Base-by-base conservation (phyloP, 306 rosid species). In the Malus orientalis region DNA sequence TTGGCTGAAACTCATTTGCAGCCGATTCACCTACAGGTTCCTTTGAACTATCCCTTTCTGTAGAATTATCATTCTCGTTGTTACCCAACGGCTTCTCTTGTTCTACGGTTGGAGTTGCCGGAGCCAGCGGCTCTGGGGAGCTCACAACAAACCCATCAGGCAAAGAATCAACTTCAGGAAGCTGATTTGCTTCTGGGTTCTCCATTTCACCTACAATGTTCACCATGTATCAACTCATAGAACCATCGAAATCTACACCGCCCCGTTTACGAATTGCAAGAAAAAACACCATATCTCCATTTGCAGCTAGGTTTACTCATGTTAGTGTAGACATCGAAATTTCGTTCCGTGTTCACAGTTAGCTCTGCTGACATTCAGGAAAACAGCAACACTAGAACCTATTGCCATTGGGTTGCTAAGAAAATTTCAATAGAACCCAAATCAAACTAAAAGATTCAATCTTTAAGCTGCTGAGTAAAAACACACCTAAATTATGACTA, bases 81-180 rank as follows among this genome's bases (percentile, higher is more conserved):
- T 44, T 76, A 59, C 66, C 80, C 25, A 45, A 79, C 13, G 85
- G 91, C 70, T 86, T 85, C 82, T 90, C 97, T 78, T 78, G 89
- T 63, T 86, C 91, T n/a, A 79, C 58, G 29, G 38, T 84, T 38
- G 91, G 95, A 69, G 95, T 86, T 75, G 85, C 59, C 77, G 98
- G 93, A 51, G 92, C 88, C 75, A 79, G 54, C 59, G 91, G 83
- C 74, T 92, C 97, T 5, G 89, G 18, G 45, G 89, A 72, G 80
- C 95, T 87, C 68, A 90, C 98, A 70, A 91, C 95, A 88, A 94
- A 94, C 32, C 95, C 97, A 86, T 92, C 97, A 20, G 96, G 95
- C 88, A 92, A 78, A 53, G 98, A 84, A 86, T 90, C 95, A 65
- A 83, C 97, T 79, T 89, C 98, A 47, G 97, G 98, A 85, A 88